These are phyloP conservation scores for Lanmaoa pseudosensibilis DNA, from an alignment of 768 basidiomycete genomes.

Conservation along the genomic window DNA sequence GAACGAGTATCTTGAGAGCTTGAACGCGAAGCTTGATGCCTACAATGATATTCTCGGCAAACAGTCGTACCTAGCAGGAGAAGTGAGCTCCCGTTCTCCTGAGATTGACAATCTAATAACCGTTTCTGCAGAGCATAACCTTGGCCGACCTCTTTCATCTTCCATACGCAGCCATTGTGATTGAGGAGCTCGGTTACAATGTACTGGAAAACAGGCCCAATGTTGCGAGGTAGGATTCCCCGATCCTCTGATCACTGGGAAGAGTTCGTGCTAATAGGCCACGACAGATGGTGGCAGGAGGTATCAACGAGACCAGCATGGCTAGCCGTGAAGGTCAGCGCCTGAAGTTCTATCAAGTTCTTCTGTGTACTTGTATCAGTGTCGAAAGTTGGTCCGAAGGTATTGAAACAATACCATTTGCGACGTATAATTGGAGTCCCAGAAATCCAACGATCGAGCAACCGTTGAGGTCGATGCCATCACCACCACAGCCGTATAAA, in stretches of 20 bases:
- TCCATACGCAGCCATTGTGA: conserved; percentile 36
- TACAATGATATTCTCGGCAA: conserved; percentile 56
- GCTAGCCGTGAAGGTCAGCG: conserved; percentile 43
- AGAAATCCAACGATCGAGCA: background rate
- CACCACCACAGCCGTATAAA: background rate
- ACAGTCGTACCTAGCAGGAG: conserved; percentile 56
- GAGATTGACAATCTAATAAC: background rate
- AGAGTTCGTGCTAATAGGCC: background rate
- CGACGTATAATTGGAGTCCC: background rate
- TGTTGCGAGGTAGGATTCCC: conserved; percentile 24
- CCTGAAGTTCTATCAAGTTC: conserved; percentile 4
- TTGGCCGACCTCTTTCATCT: conserved; percentile 49
- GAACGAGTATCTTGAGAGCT: conserved; percentile 17
- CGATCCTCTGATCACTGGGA: too few species aligned
- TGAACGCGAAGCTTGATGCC: conserved; percentile 44
- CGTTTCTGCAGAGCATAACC: conserved; percentile 36
- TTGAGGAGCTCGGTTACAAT: conserved; percentile 24
- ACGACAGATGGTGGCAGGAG: conserved; percentile 53
- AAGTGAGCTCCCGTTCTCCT: conserved; percentile 35
- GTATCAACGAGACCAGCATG: conserved; percentile 48
- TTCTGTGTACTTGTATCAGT: background rate
- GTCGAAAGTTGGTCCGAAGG: background rate
- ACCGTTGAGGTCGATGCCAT: background rate
- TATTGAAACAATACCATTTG: background rate
- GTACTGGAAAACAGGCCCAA: conserved; percentile 26